Evolutionary conservation across 2,329 filamentous ascomycete genomes (phyloP).

Genomic region (Aspergillus clavatus): DNA sequence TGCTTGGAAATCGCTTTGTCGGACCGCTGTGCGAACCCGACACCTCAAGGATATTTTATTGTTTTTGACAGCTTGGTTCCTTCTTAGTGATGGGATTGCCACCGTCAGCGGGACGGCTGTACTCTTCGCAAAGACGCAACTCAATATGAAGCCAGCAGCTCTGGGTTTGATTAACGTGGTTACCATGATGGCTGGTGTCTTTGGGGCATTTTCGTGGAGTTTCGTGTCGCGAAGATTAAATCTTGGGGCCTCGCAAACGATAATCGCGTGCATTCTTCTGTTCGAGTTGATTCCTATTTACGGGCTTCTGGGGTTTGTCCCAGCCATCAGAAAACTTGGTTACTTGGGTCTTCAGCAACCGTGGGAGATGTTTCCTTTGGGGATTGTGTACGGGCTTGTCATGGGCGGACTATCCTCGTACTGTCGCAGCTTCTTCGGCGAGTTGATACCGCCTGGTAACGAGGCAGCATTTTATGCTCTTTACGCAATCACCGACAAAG

Average conservation of each 20-base stretch:
- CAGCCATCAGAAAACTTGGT: slow-evolving; percentile 68
- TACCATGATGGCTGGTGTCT: slow-evolving; percentile 74
- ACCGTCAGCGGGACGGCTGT: slow-evolving; percentile 93
- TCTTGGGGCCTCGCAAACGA: slow-evolving; percentile 76
- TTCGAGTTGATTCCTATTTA: slow-evolving; percentile 94
- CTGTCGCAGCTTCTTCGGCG: slow-evolving; percentile 85
- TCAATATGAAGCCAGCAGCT: slow-evolving; percentile 83
- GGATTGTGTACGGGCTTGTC: slow-evolving; percentile 86
- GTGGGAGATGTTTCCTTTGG: slow-evolving; percentile 95
- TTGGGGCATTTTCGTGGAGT: slow-evolving; percentile 87
- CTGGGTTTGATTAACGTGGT: slow-evolving; percentile 92
- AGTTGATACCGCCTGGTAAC: slow-evolving; percentile 87
- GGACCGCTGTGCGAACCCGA: slow-evolving; percentile 70
- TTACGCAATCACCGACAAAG: slow-evolving; percentile 97
- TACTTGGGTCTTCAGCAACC: slow-evolving; percentile 83
- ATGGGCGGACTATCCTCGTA: slow-evolving; percentile 90
- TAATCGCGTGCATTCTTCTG: slow-evolving; percentile 81
- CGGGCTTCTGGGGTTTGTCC: slow-evolving; percentile 80
- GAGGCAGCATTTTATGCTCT: slow-evolving; percentile 95
- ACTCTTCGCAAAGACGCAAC: slow-evolving; percentile 87
- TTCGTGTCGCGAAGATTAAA: slow-evolving; percentile 65
- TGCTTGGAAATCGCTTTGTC: slow-evolving; percentile 81
- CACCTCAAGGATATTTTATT: slow-evolving; percentile 73
- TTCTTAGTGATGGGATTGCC: slow-evolving; percentile 88
- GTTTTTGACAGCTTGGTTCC: slow-evolving; percentile 88